Base-by-base conservation (phyloP, 805 yeast species). In the Soucietia sequanensis region DNA sequence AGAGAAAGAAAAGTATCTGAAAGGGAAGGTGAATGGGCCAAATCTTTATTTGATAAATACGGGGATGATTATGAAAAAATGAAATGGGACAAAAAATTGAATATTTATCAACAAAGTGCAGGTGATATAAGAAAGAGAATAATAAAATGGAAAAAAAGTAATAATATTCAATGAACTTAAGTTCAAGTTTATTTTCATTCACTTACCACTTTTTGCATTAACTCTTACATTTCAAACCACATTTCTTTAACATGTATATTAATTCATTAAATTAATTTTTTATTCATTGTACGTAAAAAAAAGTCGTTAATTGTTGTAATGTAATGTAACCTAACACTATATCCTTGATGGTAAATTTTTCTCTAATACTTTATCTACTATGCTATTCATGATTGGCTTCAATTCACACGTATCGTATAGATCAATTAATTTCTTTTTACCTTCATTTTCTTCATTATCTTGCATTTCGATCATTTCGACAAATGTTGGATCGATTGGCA, bases 401-500 rank as follows among this genome's bases (percentile, higher is more conserved):
- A 68, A 48, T 32, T 62, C 63, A 25, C 66, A 50, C 6, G 42
- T 45, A 13, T 61, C 60, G 39, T 68, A 68, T 37, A 62, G 38
- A 26, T 61, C 65, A 4, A 65, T 48, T 27, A 68, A 46, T 22
- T 41, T 50, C 35, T 46, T 43, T 43, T 19, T 57, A 4, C 39
- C 34, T 20, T 32, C 38, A 8, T 22, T 28, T 48, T 37, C 68
- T 68, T 33, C 53, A 16, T 47, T 43, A 30, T 68, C 57, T 46
- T 80, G 81, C 35, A 63, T 68, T 57, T 93, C 99, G n/a, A 93
- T 78, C 70, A 88, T 59, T 47, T 86, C 88, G 23, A 86, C 91
- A 64, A 95, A 93, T 32, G 71, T 72, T 2, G 99, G 98, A 54
- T 93, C 98, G 18, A 93, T 86, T 0, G 99, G 99, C 4, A 93